Evolutionary conservation across 805 yeast species (phyloP).

Genomic region (Crinitomyces ghanaensis): DNA sequence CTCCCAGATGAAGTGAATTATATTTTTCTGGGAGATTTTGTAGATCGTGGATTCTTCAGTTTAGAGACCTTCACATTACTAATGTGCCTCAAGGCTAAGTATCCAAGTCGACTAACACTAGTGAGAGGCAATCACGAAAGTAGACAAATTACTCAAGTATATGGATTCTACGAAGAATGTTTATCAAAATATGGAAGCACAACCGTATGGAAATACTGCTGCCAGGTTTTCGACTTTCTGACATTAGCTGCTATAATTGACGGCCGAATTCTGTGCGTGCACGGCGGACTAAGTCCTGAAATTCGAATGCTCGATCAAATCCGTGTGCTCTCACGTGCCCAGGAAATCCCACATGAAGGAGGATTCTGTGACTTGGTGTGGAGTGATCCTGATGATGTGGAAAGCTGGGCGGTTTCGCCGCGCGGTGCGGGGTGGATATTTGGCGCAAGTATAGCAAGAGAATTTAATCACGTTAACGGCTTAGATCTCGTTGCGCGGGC

Average conservation of each 20-base stretch:
- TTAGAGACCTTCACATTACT: slow-evolving; percentile 86
- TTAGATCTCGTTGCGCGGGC: slow-evolving; percentile 86
- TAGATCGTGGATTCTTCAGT: slow-evolving; percentile 94
- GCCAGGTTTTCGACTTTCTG: slow-evolving; percentile 89
- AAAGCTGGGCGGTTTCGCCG: slow-evolving; percentile 96
- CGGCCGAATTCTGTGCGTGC: slow-evolving; percentile 89
- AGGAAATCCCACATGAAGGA: slow-evolving; percentile 98
- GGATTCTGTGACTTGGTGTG: slow-evolving; percentile 96
- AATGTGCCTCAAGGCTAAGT: slow-evolving; percentile 86
- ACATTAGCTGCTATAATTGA: slow-evolving; percentile 94
- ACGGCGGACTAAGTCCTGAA: slow-evolving; percentile 95
- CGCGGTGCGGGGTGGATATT: slow-evolving; percentile 99
- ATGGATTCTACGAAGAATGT: slow-evolving; percentile 96
- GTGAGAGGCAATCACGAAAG: slow-evolving; percentile 98
- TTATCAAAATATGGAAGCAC: slow-evolving; percentile 86
- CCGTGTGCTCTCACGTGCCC: slow-evolving; percentile 87
- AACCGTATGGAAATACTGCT: slow-evolving; percentile 92
- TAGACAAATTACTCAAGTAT: slow-evolving; percentile 96
- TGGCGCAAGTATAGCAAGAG: slow-evolving; percentile 88
- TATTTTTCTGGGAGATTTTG: slow-evolving; percentile 90
- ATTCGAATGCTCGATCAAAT: slow-evolving; percentile 96
- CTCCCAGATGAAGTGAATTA: slow-evolving; percentile 78
- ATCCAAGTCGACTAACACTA: slow-evolving; percentile 73
- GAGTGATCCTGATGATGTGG: slow-evolving; percentile 97
- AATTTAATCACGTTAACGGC: slow-evolving; percentile 91